Conservation (phyloP, 2,329 filamentous ascomycete species). For the Ascosphaera apis region DNA sequence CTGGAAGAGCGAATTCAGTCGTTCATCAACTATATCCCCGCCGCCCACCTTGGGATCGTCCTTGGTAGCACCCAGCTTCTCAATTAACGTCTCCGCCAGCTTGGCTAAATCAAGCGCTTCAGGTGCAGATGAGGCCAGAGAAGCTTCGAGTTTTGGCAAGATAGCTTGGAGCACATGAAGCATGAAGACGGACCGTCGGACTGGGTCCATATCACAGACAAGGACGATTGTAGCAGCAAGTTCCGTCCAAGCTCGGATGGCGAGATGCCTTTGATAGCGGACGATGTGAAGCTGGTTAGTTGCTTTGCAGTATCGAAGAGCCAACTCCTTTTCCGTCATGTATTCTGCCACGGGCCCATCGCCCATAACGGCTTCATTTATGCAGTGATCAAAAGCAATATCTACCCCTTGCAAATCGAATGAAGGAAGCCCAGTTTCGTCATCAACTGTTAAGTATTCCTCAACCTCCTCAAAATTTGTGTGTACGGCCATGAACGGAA, state of each 20-base stretch:
- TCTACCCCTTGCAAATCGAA: constrained; percentile 47
- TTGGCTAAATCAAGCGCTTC: constrained; percentile 56
- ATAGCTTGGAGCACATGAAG: constrained; percentile 71
- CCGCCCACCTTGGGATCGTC: constrained; percentile 22
- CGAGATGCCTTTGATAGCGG: constrained; percentile 31
- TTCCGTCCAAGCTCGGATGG: constrained; percentile 65
- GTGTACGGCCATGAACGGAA: constrained; percentile 39
- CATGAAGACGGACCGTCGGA: constrained; percentile 52
- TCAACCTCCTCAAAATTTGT: too few species aligned
- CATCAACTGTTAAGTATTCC: constrained; percentile 37
- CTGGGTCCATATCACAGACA: constrained; percentile 54
- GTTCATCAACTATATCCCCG: constrained; percentile 59
- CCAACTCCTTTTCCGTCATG: constrained; percentile 18
- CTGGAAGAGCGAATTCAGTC: constrained; percentile 78
- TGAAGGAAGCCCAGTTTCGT: constrained; percentile 25
- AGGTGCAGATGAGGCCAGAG: constrained; percentile 42
- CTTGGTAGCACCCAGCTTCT: constrained; percentile 16
- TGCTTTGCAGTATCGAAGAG: constrained; percentile 16
- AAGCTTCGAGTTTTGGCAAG: constrained; percentile 63
- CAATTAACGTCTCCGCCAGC: constrained; percentile 44
- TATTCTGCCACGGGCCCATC: constrained; percentile 23
- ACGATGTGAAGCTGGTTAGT: constrained; percentile 19
- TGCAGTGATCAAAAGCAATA: too few species aligned
- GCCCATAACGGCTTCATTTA: constrained; percentile 13
- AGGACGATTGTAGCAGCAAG: constrained; percentile 65